Conservation (phyloP, 441 rosid genomes). For the Pelargonium australe region DNA sequence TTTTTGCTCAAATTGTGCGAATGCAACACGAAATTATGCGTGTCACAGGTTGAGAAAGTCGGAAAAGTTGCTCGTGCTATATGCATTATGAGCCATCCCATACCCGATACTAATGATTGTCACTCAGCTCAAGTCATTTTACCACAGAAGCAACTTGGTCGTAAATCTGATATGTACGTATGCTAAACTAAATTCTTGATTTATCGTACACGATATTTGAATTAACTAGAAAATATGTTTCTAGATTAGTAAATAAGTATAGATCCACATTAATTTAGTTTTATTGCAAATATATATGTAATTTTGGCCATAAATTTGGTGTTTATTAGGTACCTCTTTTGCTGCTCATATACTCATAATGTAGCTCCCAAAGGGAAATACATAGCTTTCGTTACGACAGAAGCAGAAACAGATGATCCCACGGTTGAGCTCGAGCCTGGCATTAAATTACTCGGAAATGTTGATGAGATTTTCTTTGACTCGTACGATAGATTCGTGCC, state of each 20-base stretch:
- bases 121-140: slow-evolving; percentile 69
- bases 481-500: slow-evolving; percentile 50
- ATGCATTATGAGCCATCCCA: slow-evolving; percentile 72
- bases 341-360: slow-evolving; percentile 69
- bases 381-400: slow-evolving; percentile 67
- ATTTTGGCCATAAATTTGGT: background rate
- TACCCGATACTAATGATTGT: slow-evolving; percentile 53
- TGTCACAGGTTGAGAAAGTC: slow-evolving; percentile 47
- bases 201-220: too few relatives aligned
- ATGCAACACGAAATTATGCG: too few relatives aligned
- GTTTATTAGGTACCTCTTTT: slow-evolving; percentile 48
- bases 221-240: too few relatives aligned
- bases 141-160: slow-evolving; percentile 72
- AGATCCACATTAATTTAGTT: too few relatives aligned
- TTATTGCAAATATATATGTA: too few relatives aligned
- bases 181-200: background rate
- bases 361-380: slow-evolving; percentile 62
- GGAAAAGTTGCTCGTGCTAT: slow-evolving; percentile 63
- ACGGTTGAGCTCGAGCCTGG: slow-evolving; percentile 59
- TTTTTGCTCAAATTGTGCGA: too few relatives aligned
- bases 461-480: slow-evolving; percentile 60
- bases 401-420: slow-evolving; percentile 60
- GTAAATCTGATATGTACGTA: slow-evolving; percentile 63
- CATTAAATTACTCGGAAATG: slow-evolving; percentile 49
- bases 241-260: too few relatives aligned